Base-by-base conservation (phyloP, 768 basidiomycete species). In the Dictyophora rubrovolvata region DNA sequence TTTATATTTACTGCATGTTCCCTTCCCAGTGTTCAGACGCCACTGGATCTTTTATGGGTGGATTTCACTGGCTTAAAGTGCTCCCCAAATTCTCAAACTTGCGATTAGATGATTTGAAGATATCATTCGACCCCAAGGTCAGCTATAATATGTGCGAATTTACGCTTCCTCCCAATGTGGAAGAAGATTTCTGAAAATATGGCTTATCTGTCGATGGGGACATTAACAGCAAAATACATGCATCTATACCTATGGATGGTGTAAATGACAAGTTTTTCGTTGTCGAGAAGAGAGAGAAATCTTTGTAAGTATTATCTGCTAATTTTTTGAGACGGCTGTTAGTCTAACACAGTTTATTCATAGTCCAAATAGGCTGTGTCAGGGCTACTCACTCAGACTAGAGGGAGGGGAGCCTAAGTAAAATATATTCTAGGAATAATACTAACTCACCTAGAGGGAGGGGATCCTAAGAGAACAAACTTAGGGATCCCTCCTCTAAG, bases 41-140 rank as follows among this genome's bases (percentile, higher is more conserved):
- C 54, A 68, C 68, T 4, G 69, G 67, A 1, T 33, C 55, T 10
- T 60, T 60, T n/a, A 64, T 64, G 37, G 63, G 59, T 1, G 68
- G 67, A n/a, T 36, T 60, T 1, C 62, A 62, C 47, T 62, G 61
- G 61, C 56, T 68, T 3, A 34, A 59, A 47, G 49, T 53, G 23
- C 18, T 37, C 18, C 46, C n/a, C 16, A 53, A 47, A 18, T 50
- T 46, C n/a, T 42, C 17, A 20, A 21, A 28, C 9, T 21, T 5
- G 0, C 48, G 33, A 11, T 37, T 64, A 11, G n/a, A 60, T 1
- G 48, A 50, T 7, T 34, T 62, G 17, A 65, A 59, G 46, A 37
- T 61, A 18, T 21, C 60, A 11, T 65, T 65, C 37, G 59, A 64
- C 33, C 60, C 64, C 12, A 62, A 66, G 20, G 60, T 67, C 60